A percentile compares a stretch with the other conserved stretches of the same genome.
These are phyloP conservation scores for Iberis pinnata DNA, from an alignment of 345 rosid genomes.

Conservation along the genomic window DNA sequence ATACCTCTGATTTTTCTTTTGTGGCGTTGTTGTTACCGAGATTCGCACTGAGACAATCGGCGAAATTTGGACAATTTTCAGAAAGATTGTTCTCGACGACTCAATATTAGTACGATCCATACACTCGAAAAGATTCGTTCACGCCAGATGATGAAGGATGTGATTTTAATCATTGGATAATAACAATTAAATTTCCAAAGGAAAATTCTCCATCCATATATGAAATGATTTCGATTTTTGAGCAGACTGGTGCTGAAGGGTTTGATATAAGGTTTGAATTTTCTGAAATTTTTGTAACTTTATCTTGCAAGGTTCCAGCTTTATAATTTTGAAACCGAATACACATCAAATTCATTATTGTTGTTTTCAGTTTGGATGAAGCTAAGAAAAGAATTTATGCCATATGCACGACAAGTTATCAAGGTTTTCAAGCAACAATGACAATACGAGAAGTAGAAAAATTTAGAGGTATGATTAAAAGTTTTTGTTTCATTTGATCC, in stretches of 20 bases:
- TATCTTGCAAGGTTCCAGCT: not conserved
- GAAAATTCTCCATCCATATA: conserved; percentile 44
- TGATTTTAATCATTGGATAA: conserved; percentile 88
- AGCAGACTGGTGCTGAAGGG: conserved; percentile 73
- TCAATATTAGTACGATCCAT: conserved; percentile 34
- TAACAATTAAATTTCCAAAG: conserved; percentile 65
- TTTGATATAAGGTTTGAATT: conserved; percentile 51
- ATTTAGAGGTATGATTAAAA: too few species aligned
- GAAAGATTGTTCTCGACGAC: conserved; percentile 27
- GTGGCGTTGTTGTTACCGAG: not conserved
- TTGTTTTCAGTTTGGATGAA: too few species aligned
- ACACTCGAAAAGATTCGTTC: conserved; percentile 59
- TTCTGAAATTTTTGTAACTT: not conserved
- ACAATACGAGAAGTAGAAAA: too few species aligned
- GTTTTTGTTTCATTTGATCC: too few species aligned
- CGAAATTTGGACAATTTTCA: conserved; percentile 11
- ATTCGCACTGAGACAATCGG: conserved; percentile 17
- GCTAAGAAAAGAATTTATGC: too few species aligned
- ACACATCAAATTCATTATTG: not conserved
- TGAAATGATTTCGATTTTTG: conserved; percentile 71
- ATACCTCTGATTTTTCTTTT: not conserved
- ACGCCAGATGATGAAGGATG: conserved; percentile 77
- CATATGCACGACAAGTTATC: too few species aligned
- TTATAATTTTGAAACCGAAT: not conserved
- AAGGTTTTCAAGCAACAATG: too few species aligned